Base-by-base conservation (phyloP, 2,329 filamentous ascomycete species). In the Cadophora sp. region DNA sequence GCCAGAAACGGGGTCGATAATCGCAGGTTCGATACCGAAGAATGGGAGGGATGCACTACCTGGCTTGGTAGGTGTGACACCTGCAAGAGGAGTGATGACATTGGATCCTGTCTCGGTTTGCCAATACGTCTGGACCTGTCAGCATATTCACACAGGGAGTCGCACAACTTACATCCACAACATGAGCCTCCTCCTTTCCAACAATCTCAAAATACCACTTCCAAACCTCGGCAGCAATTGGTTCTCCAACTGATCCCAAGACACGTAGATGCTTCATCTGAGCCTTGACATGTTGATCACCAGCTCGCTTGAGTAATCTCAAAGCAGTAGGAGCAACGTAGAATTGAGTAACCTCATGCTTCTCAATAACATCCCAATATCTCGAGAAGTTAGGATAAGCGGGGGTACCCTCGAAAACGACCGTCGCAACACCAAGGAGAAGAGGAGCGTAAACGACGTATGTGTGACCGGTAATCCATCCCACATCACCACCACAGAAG, bases 131-230 rank as follows among this genome's bases (percentile, higher is more conserved):
- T 97, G 78, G 62, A 67, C 64, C 20, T 39, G 59, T 72, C 24
- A 76, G 75, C 69, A 64, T 72, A 74, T 74, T 75, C 11, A 22
- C 20, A 43, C 5, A 47, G 7, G 18, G 55, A 48, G 20, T 20
- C n/a, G 48, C 48, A 6, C 59, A 7, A 87, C 93, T 87, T 84
- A 97, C 94, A 79, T 99, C 96, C 64, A 97, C 90, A 79, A 99
- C 85, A 77, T 99, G 96, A 59, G 93, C 91, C 80, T 97, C 90
- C 80, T 95, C 91, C 85, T 94, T 96, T 77, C 96, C 96, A 62
- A 99, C 94, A 73, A 91, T 87, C 80, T 98, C 94, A 79, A 94
- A 95, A 83, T 98, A 99, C 96, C 96, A 99, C 83, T 98, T 98
- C 96, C 96, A 99, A 67, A 99, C 92, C 80, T 99, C 96, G 24